Evolutionary conservation across 495 filamentous ascomycete genomes (phyloP), one percentile per base, ranked within the genome.

Genomic region (Penicillium lagena): DNA sequence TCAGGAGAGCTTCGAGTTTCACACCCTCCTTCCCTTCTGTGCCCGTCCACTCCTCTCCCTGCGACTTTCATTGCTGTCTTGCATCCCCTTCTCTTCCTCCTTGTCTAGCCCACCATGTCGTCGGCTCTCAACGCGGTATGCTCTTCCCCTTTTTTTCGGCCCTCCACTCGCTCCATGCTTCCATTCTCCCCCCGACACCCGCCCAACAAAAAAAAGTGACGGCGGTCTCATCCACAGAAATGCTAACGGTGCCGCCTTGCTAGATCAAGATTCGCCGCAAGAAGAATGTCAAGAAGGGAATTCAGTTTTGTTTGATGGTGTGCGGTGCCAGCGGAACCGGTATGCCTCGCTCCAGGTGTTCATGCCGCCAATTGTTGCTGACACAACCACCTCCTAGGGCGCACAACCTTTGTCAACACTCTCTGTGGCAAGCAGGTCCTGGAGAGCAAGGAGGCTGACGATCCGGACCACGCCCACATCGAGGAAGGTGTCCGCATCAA

Each of bases 271-370:
- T 95, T 67, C 90, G 93, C 72, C 84, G 89, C 64, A 98, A 98
- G 90, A 98, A 98, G 82, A 96, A 97, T 79, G 91, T 97, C 72
- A 98, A 98, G 86, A 98, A 97, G 85, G 93, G 93, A 54, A 96
- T 98, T 61, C 94, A 97, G 78, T 98, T 98, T 77, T 97, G 91
- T 73, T 64, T 98, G 83, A 98, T 98, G 93, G 93, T 98, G 55
- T 97, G 94, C 66, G 93, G 93, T 72, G 91, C 93, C 61, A 96
- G 90, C 55, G 93, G 93, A 67, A 97, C 93, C 67, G 90, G 90
- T 96, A 81, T 56, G 80, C 73, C 46, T 37, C 39, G 36, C 14
- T 50, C 13, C 11, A 7, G 27, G 35, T 43, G 29, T 22, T 22
- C 22, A 22, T 22, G 22, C 22, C 22, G 22, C 49, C 62, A 60